Conservation (phyloP, 441 rosid genomes). For the Euphorbia schlechtendalii region DNA sequence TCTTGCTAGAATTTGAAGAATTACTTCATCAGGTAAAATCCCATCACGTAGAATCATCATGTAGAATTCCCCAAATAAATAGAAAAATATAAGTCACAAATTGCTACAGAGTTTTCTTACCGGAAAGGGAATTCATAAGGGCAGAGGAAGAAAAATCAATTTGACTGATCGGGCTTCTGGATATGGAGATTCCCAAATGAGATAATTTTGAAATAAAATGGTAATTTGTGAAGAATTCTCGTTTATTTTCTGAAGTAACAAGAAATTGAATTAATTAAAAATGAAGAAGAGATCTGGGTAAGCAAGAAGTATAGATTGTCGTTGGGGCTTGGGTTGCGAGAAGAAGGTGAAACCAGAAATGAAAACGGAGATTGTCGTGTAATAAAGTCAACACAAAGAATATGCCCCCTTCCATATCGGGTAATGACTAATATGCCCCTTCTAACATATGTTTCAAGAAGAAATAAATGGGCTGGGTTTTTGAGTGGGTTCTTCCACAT, state of each 20-base stretch:
- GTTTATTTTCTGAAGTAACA: neutral
- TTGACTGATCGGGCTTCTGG: slow-evolving; percentile 7
- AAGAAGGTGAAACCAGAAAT: neutral
- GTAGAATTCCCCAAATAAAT: neutral
- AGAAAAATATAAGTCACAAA: slow-evolving; percentile 1
- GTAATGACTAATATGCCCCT: neutral
- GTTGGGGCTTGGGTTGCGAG: neutral
- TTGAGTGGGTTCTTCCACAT: neutral
- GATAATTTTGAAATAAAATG: neutral
- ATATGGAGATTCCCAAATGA: neutral
- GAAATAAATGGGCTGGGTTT: neutral
- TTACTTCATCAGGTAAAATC: slow-evolving; percentile 62
- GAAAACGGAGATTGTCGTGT: neutral
- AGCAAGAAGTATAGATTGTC: neutral
- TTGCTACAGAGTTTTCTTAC: slow-evolving; percentile 27
- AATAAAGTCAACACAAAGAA: no score
- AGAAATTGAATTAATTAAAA: no score
- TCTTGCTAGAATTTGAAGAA: slow-evolving; percentile 62
- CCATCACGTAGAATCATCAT: slow-evolving; percentile 31
- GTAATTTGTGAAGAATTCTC: neutral
- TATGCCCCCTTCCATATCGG: neutral
- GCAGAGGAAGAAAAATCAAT: slow-evolving; percentile 5
- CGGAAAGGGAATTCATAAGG: slow-evolving; percentile 16
- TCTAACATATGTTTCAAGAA: neutral
- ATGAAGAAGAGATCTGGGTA: neutral